These are phyloP conservation scores for Aristolochia contorta DNA, from an alignment of 164 flowering plant species.

Conservation along the genomic window DNA sequence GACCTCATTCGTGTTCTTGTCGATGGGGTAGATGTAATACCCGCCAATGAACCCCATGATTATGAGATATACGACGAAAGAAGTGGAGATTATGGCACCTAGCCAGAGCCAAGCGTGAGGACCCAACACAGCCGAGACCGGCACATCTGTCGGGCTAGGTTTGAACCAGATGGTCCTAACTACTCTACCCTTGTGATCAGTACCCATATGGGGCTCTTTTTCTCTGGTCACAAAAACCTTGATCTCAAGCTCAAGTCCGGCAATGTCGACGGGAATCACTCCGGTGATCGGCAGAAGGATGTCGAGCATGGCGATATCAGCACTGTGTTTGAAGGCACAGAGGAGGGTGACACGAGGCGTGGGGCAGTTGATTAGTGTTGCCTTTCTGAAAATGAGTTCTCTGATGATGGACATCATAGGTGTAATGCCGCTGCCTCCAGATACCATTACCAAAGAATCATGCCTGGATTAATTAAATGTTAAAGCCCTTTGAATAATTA, in stretches of 20 bases:
- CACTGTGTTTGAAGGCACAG: constrained; percentile 45
- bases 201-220: constrained; percentile 19
- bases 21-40: constrained; percentile 61
- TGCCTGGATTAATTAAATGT: constrained; percentile 37
- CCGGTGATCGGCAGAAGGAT: constrained; percentile 48
- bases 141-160: constrained; percentile 35
- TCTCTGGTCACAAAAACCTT: constrained; percentile 74
- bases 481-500: too few species aligned
- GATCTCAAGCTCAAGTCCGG: constrained; percentile 37
- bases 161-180: constrained; percentile 50
- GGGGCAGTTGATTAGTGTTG: constrained; percentile 16
- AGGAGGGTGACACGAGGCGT: constrained; percentile 43
- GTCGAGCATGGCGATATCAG: constrained; percentile 59
- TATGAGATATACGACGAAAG: constrained; percentile 50
- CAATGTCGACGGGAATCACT: constrained; percentile 17
- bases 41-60: constrained; percentile 37
- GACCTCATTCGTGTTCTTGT: constrained; percentile 32
- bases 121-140: constrained; percentile 51
- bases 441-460: constrained; percentile 64
- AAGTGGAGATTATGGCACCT: constrained; percentile 49
- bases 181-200: constrained; percentile 7
- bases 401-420: constrained; percentile 66
- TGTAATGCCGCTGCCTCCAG: constrained; percentile 86
- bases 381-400: constrained; percentile 36
- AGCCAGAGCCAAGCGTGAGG: constrained; percentile 76